These are phyloP conservation scores for Corrigiola litoralis DNA, from an alignment of 179 eudicot species.

Conservation along the genomic window DNA sequence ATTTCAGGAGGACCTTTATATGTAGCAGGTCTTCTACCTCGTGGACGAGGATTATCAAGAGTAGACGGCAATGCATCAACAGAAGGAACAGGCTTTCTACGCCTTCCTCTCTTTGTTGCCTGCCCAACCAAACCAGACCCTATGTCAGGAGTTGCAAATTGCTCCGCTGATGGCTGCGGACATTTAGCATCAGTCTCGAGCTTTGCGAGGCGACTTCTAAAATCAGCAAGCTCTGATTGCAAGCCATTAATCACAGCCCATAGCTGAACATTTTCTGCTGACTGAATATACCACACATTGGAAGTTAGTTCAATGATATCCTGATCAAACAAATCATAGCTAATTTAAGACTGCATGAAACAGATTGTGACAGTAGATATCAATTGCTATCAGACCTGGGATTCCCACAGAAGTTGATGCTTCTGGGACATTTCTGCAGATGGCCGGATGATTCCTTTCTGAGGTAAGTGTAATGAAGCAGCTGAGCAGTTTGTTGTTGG, in stretches of 20 bases:
- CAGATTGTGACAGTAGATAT: too few species aligned
- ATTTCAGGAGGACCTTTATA: not conserved
- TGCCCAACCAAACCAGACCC: constrained; percentile 8
- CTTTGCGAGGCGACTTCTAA: constrained; percentile 17
- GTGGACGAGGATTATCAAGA: constrained; percentile 1
- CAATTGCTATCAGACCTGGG: constrained; percentile 18
- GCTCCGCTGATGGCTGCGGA: constrained; percentile 3
- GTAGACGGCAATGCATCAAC: constrained; percentile 1
- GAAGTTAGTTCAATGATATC: not conserved
- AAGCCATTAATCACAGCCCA: constrained; percentile 17
- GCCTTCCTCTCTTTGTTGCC: constrained; percentile 23
- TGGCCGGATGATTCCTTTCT: constrained; percentile 20
- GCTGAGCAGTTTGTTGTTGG: constrained; percentile 3
- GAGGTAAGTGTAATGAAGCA: not conserved
- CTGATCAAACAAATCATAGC: not conserved
- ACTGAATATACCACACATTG: constrained; percentile 7
- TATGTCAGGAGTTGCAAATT: not conserved
- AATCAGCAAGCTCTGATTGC: constrained; percentile 25
- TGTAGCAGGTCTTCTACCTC: constrained; percentile 7
- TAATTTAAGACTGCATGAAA: not conserved
- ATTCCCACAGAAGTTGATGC: constrained; percentile 27
- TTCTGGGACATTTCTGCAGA: constrained; percentile 15
- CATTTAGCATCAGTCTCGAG: constrained; percentile 12
- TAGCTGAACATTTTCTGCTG: constrained; percentile 29
- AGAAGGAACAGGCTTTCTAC: constrained; percentile 3